Evolutionary conservation across 2,329 filamentous ascomycete genomes (phyloP).

Genomic region (Diaporthe velutina): DNA sequence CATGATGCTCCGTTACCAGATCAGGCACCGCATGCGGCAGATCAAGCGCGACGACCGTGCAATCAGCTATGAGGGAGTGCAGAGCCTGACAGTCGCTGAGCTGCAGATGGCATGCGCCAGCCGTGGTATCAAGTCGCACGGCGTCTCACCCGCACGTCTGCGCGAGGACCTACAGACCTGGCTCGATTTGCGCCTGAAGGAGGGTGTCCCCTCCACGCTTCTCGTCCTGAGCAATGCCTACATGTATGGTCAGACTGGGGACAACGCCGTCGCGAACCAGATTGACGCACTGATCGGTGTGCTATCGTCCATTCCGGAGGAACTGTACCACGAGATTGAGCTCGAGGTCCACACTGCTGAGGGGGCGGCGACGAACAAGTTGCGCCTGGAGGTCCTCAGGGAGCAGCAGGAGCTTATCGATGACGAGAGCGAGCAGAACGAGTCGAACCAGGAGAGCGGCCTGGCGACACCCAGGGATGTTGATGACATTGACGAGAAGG

Average conservation of each 20-base stretch:
- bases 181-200: constrained; percentile 92
- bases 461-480: constrained; percentile 84
- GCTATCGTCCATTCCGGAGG: constrained; percentile 93
- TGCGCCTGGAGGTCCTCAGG: constrained; percentile 96
- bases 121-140: constrained; percentile 92
- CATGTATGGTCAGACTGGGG: constrained; percentile 84
- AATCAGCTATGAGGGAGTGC: constrained; percentile 93
- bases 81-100: constrained; percentile 92
- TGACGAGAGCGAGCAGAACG: constrained; percentile 94
- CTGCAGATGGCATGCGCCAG: constrained; percentile 92
- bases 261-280: constrained; percentile 89
- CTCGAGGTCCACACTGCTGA: constrained; percentile 97
- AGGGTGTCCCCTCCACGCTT: constrained; percentile 95
- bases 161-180: constrained; percentile 92
- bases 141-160: constrained; percentile 88
- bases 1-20: constrained; percentile 96
- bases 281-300: constrained; percentile 95
- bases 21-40: constrained; percentile 97
- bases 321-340: constrained; percentile 99
- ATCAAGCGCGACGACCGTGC: constrained; percentile 98
- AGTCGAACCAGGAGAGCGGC: constrained; percentile 81
- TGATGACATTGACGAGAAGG: constrained; percentile 95
- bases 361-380: constrained; percentile 98
- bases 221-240: constrained; percentile 97
- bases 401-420: constrained; percentile 99